Evolutionary conservation across 108 stramenopile genomes (phyloP), one percentile per base, ranked within the genome.

Genomic region (Hondaea fermentalgiana): DNA sequence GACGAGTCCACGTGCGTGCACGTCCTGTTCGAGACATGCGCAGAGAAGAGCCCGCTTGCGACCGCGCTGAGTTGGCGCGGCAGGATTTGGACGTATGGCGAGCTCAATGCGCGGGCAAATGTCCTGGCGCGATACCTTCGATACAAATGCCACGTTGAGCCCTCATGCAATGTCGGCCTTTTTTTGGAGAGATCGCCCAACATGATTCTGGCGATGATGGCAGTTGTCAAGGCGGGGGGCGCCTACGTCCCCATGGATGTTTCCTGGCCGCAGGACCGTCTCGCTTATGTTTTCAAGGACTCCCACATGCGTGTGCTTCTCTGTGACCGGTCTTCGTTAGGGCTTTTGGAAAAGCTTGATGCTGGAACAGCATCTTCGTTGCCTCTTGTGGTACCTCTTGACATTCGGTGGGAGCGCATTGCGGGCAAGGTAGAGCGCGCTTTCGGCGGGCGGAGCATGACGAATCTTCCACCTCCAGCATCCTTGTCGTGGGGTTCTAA

Each of bases 111-210:
- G 51, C 45, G 76, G 6, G 76, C 76, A 28, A 83, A 83, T 23
- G 28, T 83, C 25, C 76, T 83, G 12, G 76, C 76, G 3, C 76
- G 76, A 8, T 83, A 83, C 76, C 51, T 83, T 43, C 76, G 76
- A 6, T 23, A 53, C 49, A 47, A 23, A 17, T 25, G 28, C 29
- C 45, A 45, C 17, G 76, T 83, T 12, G 76, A 35, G 6, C 76
- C 76, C n/a, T 47, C 49, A 35, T 12, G 45, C 49, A 83, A 83
- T 12, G 76, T 83, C 19, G 76, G 76, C 76, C n/a, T 83, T 3
- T 83, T 83, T 35, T 19, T 83, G 76, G 76, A 83, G 76, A 43
- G 76, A 6, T 83, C 76, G n/a, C 76, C 76, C 10, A 83, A 83
- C 51, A 83, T 83, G 76, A 35, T 83, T 8, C 1, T 83, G 10